A percentile compares a stretch with the other conserved stretches of the same genome.
phyloP scores from a whole-genome alignment of 768 basidiomycete genomes.

The Lentinula lateritia region DNA sequence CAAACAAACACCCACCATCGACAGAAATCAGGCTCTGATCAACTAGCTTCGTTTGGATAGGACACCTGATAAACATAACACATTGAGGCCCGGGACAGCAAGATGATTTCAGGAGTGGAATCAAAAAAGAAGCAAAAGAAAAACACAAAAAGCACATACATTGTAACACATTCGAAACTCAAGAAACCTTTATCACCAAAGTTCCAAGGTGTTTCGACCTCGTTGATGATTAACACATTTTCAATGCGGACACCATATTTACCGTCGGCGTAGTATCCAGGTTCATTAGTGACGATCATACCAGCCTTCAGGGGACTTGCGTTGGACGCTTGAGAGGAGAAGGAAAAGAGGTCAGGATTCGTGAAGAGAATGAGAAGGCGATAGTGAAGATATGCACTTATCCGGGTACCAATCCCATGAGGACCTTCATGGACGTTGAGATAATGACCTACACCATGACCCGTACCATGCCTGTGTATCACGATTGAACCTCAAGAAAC shows the following conservation, averaged over 20 bases:
- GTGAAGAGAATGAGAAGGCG: background rate
- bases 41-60: constrained; percentile 83
- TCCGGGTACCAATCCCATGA: constrained; percentile 44
- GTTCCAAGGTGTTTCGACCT: constrained; percentile 63
- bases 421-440: constrained; percentile 92
- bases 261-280: constrained; percentile 90
- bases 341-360: background rate
- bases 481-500: background rate
- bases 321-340: constrained; percentile 48
- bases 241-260: constrained; percentile 91
- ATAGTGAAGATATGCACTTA: constrained; percentile 17
- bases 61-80: constrained; percentile 47
- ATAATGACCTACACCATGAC: constrained; percentile 93
- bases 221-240: constrained; percentile 75
- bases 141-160: constrained; percentile 43
- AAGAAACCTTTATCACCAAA: constrained; percentile 86
- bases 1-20: constrained; percentile 17
- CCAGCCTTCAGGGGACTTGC: constrained; percentile 68
- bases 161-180: constrained; percentile 80
- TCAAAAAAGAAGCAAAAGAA: background rate
- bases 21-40: constrained; percentile 54
- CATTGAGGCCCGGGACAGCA: background rate
- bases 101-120: background rate
- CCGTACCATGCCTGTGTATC: constrained; percentile 75
- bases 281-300: constrained; percentile 92